Conservation (phyloP, 768 basidiomycete species). For the Leccinum variicolor region DNA sequence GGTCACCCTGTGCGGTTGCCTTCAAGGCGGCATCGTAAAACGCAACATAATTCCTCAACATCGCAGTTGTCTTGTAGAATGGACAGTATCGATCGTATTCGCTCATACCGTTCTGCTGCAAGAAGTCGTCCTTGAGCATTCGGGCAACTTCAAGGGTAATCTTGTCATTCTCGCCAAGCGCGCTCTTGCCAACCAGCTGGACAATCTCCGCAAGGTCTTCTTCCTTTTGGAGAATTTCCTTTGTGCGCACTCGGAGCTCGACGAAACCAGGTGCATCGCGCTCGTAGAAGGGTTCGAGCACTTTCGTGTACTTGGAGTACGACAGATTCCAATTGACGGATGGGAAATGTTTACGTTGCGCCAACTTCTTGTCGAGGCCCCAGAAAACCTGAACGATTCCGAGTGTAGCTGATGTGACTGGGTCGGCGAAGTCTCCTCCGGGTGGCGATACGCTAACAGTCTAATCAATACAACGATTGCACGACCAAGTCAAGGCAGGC, state of each 20-base stretch:
- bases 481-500: constrained; percentile 32
- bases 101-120: constrained; percentile 99
- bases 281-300: constrained; percentile 92
- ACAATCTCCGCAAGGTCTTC: constrained; percentile 99
- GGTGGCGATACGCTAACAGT: constrained; percentile 86
- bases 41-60: constrained; percentile 91
- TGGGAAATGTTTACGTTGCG: constrained; percentile 98
- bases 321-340: constrained; percentile 99
- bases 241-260: constrained; percentile 85
- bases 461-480: constrained; percentile 8
- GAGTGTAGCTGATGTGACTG: constrained; percentile 95
- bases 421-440: constrained; percentile 99
- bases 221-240: constrained; percentile 98
- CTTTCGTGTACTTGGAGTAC: constrained; percentile 97
- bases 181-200: constrained; percentile 98
- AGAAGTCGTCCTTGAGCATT: constrained; percentile 95
- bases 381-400: constrained; percentile 99
- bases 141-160: constrained; percentile 96
- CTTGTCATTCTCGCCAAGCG: constrained; percentile 95
- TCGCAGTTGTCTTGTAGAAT: constrained; percentile 97
- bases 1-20: constrained; percentile 78
- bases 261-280: constrained; percentile 90
- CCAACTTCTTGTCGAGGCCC: constrained; percentile 99
- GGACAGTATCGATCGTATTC: constrained; percentile 97
- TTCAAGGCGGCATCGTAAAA: constrained; percentile 91